Conservation (phyloP, 192 early-diverging fungal genomes). For the Tieghemiomyces parasiticus region DNA sequence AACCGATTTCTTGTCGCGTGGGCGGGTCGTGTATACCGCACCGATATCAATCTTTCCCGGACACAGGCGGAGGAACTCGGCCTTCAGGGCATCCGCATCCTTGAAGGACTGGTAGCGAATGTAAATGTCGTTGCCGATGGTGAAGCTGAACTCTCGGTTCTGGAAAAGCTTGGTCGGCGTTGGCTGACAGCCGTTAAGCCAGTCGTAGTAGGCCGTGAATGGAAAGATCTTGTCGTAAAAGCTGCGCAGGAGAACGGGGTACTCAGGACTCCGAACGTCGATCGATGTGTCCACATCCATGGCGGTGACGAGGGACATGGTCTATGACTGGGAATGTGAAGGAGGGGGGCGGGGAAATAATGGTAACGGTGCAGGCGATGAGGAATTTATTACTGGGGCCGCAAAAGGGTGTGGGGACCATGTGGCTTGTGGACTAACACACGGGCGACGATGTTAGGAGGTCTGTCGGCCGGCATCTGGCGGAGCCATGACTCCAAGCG, state of each 20-base stretch:
- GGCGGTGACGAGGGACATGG: too few relatives aligned
- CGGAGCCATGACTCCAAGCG: too few relatives aligned
- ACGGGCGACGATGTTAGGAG: too few relatives aligned
- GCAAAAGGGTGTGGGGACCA: too few relatives aligned
- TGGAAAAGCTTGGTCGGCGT: conserved; percentile 55
- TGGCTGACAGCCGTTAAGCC: conserved; percentile 44
- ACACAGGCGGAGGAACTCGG: conserved; percentile 49
- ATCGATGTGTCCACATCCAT: too few relatives aligned
- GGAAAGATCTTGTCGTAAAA: conserved; percentile 88
- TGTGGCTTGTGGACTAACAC: too few relatives aligned
- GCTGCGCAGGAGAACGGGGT: conserved; percentile 28
- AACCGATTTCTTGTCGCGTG: conserved; percentile 72
- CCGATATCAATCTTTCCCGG: conserved; percentile 96
- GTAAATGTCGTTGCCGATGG: conserved; percentile 60
- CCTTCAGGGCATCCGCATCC: conserved; percentile 50
- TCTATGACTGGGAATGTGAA: too few relatives aligned
- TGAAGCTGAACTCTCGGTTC: conserved; percentile 89
- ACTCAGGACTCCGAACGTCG: conserved; percentile 1
- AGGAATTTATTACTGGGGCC: too few relatives aligned
- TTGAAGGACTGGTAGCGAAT: conserved; percentile 83
- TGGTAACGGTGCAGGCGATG: too few relatives aligned
- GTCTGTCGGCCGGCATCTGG: too few relatives aligned
- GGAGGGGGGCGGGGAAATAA: too few relatives aligned
- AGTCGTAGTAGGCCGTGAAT: conserved; percentile 56
- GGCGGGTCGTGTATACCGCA: conserved; percentile 76